Conservation (phyloP, 768 basidiomycete species). For the Daedalea quercina region DNA sequence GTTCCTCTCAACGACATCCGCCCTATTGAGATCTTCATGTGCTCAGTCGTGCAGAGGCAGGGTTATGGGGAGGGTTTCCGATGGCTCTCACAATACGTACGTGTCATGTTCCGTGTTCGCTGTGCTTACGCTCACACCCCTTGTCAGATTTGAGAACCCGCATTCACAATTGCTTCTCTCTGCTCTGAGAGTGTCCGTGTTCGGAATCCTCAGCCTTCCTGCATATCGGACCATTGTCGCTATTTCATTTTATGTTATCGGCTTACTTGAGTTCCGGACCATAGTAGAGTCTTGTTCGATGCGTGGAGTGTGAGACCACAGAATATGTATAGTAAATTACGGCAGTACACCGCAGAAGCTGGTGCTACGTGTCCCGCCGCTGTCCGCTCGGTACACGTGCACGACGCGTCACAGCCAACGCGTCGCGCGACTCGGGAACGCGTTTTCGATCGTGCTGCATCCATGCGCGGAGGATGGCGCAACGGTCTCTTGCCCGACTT, state of each 20-base stretch:
- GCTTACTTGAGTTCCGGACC: slow-evolving; percentile 4
- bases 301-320: background rate
- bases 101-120: slow-evolving; percentile 19
- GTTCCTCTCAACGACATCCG: slow-evolving; percentile 94
- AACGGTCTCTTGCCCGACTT: background rate
- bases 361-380: too few species aligned
- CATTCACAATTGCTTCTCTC: background rate
- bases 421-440: too few species aligned
- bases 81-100: slow-evolving; percentile 95
- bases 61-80: slow-evolving; percentile 99
- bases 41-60: slow-evolving; percentile 97
- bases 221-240: background rate
- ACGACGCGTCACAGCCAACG: too few species aligned
- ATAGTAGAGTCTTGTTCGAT: background rate
- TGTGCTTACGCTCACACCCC: slow-evolving; percentile 2
- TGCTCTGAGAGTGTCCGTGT: background rate
- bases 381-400: too few species aligned
- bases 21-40: slow-evolving; percentile 99
- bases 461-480: background rate
- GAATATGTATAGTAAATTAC: background rate
- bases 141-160: slow-evolving; percentile 17
- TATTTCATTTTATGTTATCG: background rate
- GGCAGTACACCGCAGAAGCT: too few species aligned
- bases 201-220: background rate
- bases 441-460: too few species aligned